phyloP scores from a whole-genome alignment of 1,139 yeast genomes.

The Lodderomyces elongisporus region DNA sequence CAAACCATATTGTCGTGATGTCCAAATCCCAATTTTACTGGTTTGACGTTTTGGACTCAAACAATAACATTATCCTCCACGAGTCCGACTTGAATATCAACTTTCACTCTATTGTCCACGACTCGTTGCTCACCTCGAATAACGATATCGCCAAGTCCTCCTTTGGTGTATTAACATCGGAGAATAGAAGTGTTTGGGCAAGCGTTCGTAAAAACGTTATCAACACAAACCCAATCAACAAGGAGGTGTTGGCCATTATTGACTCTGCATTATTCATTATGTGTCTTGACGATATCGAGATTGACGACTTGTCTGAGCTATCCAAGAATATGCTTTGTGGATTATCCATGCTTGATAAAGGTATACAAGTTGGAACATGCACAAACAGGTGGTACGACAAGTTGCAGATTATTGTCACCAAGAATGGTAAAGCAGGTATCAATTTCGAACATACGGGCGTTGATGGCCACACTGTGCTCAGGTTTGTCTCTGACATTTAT shows the following conservation, averaged over 20 bases:
- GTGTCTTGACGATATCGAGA: conserved; percentile 73
- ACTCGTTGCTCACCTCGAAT: conserved; percentile 56
- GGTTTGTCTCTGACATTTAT: conserved; percentile 85
- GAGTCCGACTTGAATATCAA: conserved; percentile 74
- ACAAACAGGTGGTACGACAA: conserved; percentile 95
- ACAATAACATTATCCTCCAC: conserved; percentile 62
- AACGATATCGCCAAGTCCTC: conserved; percentile 74
- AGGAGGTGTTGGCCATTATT: conserved; percentile 65
- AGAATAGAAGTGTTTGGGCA: conserved; percentile 84
- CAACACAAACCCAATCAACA: conserved; percentile 43
- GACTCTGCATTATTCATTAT: conserved; percentile 79
- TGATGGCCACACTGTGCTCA: conserved; percentile 87
- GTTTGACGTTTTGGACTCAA: conserved; percentile 81
- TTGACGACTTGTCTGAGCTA: conserved; percentile 62
- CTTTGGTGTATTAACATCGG: conserved; percentile 86
- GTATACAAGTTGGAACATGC: conserved; percentile 90
- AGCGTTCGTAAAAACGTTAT: conserved; percentile 53
- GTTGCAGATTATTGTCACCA: conserved; percentile 82
- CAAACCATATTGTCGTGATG: conserved; percentile 79
- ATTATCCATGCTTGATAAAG: conserved; percentile 68
- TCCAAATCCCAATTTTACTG: conserved; percentile 87
- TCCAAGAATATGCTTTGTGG: conserved; percentile 87
- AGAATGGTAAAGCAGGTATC: conserved; percentile 88
- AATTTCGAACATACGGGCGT: conserved; percentile 95
- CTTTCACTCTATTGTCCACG: conserved; percentile 69